Evolutionary conservation across 1,284 basidiomycete species (phyloP).

Genomic region (Fomitiporia mediterranea): DNA sequence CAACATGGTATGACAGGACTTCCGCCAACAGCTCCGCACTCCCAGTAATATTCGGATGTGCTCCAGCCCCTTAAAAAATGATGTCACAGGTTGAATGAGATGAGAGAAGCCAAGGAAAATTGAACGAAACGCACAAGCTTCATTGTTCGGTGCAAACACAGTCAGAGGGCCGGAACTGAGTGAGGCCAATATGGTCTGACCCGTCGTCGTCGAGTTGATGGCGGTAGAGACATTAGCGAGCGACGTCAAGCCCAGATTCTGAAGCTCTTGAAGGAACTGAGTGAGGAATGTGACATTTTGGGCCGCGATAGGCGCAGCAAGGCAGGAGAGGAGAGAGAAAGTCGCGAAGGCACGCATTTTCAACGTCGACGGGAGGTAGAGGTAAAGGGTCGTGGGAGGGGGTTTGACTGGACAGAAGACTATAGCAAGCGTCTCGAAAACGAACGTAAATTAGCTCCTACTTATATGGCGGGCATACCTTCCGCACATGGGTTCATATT

Average conservation of each 20-base stretch:
- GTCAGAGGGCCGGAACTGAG: conserved; percentile 36
- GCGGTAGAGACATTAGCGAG: conserved; percentile 32
- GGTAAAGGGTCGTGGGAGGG: no score
- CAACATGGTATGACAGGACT: conserved; percentile 59
- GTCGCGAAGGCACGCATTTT: conserved; percentile 14
- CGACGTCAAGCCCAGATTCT: conserved; percentile 35
- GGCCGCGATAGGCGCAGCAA: conserved; percentile 24
- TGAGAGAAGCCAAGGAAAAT: background rate
- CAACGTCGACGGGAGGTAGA: no score
- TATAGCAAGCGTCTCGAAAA: no score
- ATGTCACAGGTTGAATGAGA: conserved; percentile 8
- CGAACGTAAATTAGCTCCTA: background rate
- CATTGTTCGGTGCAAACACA: conserved; percentile 47
- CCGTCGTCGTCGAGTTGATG: conserved; percentile 41
- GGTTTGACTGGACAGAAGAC: no score
- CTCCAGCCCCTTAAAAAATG: conserved; percentile 30
- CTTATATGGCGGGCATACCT: background rate
- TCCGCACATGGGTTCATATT: background rate
- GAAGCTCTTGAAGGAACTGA: conserved; percentile 33
- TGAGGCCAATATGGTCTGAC: conserved; percentile 38
- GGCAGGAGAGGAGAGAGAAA: conserved; percentile 23
- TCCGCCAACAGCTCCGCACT: conserved; percentile 38
- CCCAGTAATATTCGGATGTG: conserved; percentile 32
- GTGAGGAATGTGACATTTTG: conserved; percentile 31
- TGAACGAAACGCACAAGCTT: conserved; percentile 35